Percentiles rank a stretch among this genome's conserved stretches.
These are phyloP conservation scores for Boletus holoroseus DNA, from an alignment of 1,284 basidiomycete genomes.

Conservation along the genomic window DNA sequence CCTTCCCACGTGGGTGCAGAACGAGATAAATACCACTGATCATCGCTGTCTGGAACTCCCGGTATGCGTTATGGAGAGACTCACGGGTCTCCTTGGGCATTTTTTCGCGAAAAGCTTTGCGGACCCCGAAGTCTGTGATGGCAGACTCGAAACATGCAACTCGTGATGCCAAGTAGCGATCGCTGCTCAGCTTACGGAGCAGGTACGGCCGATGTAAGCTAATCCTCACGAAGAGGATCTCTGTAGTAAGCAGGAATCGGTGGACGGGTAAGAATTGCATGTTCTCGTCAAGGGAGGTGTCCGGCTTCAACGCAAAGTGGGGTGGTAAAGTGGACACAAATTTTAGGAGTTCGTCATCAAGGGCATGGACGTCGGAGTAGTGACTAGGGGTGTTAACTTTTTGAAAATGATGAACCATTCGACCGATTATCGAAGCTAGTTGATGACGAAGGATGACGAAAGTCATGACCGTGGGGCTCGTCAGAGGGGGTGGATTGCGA, in stretches of 20 bases:
- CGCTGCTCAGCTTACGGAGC: constrained; percentile 63
- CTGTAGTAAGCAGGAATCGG: constrained; percentile 74
- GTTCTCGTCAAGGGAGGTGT: constrained; percentile 70
- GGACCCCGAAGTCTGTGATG: constrained; percentile 67
- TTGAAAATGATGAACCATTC: constrained; percentile 94
- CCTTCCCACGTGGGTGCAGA: constrained; percentile 64
- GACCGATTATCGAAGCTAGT: constrained; percentile 81
- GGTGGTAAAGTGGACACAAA: constrained; percentile 76
- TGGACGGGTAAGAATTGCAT: constrained; percentile 64
- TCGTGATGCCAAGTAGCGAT: constrained; percentile 71
- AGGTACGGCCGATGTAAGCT: constrained; percentile 76
- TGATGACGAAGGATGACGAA: constrained; percentile 85
- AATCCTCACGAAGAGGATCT: constrained; percentile 75
- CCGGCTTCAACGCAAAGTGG: constrained; percentile 71
- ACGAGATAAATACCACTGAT: constrained; percentile 80
- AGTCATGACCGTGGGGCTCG: constrained; percentile 76
- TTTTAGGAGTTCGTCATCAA: constrained; percentile 82
- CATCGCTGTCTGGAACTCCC: constrained; percentile 83
- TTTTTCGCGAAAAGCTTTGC: constrained; percentile 57
- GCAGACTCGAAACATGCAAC: constrained; percentile 77
- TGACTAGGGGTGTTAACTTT: constrained; percentile 77
- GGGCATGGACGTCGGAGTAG: constrained; percentile 77
- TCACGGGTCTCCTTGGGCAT: constrained; percentile 58
- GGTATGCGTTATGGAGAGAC: constrained; percentile 71
- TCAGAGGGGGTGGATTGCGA: constrained; percentile 50